Percentiles rank a stretch among this genome's conserved stretches.
These are phyloP conservation scores for Tieghemostelium lacteum DNA, from an alignment of 78 protist species.

Conservation along the genomic window DNA sequence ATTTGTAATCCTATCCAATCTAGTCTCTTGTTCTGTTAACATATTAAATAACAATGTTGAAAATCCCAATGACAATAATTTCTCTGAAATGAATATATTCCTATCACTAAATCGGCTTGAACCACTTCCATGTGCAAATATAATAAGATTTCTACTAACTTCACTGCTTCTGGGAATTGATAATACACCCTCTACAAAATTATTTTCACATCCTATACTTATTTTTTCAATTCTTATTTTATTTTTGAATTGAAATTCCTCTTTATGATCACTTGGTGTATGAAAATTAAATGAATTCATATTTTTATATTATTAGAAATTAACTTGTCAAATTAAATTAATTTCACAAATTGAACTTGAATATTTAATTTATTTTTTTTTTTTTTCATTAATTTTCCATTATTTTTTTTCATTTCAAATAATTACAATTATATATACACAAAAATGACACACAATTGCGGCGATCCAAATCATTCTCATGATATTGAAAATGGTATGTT, in stretches of 20 bases:
- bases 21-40: slow-evolving; percentile 11
- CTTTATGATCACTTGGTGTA: too few relatives aligned
- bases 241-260: too few relatives aligned
- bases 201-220: too few relatives aligned
- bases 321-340: too few relatives aligned
- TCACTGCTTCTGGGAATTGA: too few relatives aligned
- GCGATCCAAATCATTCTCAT: slow-evolving; percentile 51
- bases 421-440: not conserved
- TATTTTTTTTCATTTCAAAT: not conserved
- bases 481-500: slow-evolving; percentile 33
- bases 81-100: not conserved
- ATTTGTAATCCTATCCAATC: slow-evolving; percentile 12
- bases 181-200: too few relatives aligned
- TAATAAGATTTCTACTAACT: too few relatives aligned
- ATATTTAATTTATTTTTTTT: too few relatives aligned
- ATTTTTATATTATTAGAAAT: too few relatives aligned
- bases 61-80: not conserved
- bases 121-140: slow-evolving; percentile 13
- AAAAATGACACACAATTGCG: slow-evolving; percentile 32
- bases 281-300: too few relatives aligned
- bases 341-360: too few relatives aligned
- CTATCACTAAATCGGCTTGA: slow-evolving; percentile 2
- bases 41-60: slow-evolving; percentile 19
- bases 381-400: slow-evolving; percentile 6
- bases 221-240: too few relatives aligned